These are phyloP conservation scores for Liquidambar formosana DNA, from an alignment of 164 flowering plant genomes.

Conservation along the genomic window DNA sequence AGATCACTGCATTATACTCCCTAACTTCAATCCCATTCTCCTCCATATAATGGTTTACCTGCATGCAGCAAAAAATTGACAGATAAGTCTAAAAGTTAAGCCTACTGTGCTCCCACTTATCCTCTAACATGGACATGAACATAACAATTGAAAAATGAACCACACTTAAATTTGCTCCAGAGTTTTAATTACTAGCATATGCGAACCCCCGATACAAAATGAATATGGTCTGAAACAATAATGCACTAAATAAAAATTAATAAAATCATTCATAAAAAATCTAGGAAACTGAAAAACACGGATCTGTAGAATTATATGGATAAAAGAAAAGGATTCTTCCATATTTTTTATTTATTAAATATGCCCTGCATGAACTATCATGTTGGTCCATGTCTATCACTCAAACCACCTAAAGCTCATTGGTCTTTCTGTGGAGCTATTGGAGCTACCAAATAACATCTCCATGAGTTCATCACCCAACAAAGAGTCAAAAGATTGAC, in stretches of 20 bases:
- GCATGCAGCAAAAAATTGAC: slow-evolving; percentile 8
- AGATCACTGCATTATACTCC: slow-evolving; percentile 69
- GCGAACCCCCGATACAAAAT: background rate
- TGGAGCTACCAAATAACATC: background rate
- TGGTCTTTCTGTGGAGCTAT: background rate
- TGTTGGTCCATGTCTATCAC: too few relatives aligned
- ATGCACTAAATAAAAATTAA: background rate
- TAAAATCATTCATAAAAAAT: background rate
- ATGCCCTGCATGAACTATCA: background rate
- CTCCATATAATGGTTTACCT: slow-evolving; percentile 59
- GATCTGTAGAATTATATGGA: background rate
- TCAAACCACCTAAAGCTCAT: background rate
- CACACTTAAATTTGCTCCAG: background rate
- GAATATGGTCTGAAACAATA: background rate
- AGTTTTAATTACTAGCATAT: background rate
- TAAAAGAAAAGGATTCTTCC: background rate
- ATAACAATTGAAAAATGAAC: background rate
- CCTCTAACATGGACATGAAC: background rate
- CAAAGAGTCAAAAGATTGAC: background rate
- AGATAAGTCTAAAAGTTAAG: background rate
- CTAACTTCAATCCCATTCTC: slow-evolving; percentile 69
- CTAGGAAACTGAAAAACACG: background rate
- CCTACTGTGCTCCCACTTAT: background rate
- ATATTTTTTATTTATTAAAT: background rate
- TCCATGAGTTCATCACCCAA: background rate